Base-by-base conservation (phyloP, 1,139 yeast species). In the Wickerhamiella pararugosa region DNA sequence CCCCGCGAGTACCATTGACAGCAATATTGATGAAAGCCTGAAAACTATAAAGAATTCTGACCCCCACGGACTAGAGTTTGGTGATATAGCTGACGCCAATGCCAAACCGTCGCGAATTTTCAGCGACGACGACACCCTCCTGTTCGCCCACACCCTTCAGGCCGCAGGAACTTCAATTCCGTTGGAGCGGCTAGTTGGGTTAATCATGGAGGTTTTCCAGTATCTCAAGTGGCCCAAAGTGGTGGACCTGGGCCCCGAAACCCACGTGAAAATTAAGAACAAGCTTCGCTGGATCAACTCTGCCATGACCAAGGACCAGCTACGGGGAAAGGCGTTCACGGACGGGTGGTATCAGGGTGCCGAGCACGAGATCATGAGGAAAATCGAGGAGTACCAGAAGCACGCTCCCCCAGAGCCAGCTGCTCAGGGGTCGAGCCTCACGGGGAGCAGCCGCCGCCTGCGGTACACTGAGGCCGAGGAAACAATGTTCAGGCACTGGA, bases 401-500 rank as follows among this genome's bases (percentile, higher is more conserved):
- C 27, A 9, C 6, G 10, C 36, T 8, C 38, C 25, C n/a, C 21
- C 31, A 11, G 29, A 25, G 4, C 34, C 31, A 2, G 9, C 6
- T 30, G 25, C 33, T 25, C 21, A 25, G 8, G 10, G 10, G 5
- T 32, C 41, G 9, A 25, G 32, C 10, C 28, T 25, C 15, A 11
- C 32, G 11, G 39, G 42, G 21, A 36, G 31, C 30, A 34, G 34
- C 27, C 41, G 37, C 29, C 41, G 44, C 5, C 33, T 41, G 6
- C 36, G 44, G 7, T 41, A 41, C 35, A 28, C 40, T 6, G 39
- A 38, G 25, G 36, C 44, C 5, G 44, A 41, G 30, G 44, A 41
- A 25, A 30, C 32, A 7, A 41, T 41, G 44, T 37, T 41, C 29
- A 37, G 40, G 11, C 44, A 41, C 34, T 41, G 44, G 44, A 41